Percentiles rank a stretch among this genome's conserved stretches.
These are phyloP conservation scores for Flaveria brownii DNA, from an alignment of 129 eudicot genomes.

Conservation along the genomic window DNA sequence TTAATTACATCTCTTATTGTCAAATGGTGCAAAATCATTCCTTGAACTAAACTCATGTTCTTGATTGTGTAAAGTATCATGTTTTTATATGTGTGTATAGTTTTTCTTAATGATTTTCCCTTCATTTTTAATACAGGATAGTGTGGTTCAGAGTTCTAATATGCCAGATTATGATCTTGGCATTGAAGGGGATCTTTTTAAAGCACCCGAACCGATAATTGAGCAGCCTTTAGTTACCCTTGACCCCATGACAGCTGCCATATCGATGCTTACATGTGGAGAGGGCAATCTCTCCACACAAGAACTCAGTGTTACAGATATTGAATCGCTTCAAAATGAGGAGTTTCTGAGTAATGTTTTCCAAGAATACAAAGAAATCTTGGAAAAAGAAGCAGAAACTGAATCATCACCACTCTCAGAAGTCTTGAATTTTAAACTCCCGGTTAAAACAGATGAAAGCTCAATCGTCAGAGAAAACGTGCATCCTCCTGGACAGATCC, in stretches of 20 bases:
- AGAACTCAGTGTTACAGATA: conserved; percentile 55
- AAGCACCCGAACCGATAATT: conserved; percentile 68
- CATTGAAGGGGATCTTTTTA: conserved; percentile 89
- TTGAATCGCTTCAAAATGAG: conserved; percentile 59
- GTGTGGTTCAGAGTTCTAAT: conserved; percentile 48
- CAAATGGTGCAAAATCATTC: neutral
- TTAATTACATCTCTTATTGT: neutral
- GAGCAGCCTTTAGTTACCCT: conserved; percentile 57
- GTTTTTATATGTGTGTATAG: neutral
- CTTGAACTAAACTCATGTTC: conserved; percentile 20
- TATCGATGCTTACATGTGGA: conserved; percentile 57
- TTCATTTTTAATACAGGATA: conserved; percentile 26
- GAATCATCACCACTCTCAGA: conserved; percentile 59
- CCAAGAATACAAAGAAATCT: conserved; percentile 66
- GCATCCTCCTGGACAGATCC: conserved; percentile 50
- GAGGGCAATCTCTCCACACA: conserved; percentile 33
- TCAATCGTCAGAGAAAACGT: conserved; percentile 37
- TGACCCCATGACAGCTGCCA: conserved; percentile 28
- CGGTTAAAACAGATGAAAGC: conserved; percentile 40
- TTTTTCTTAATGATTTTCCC: conserved; percentile 11
- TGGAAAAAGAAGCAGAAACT: conserved; percentile 65
- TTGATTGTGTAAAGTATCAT: conserved; percentile 19
- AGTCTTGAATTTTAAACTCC: conserved; percentile 49
- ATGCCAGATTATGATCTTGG: conserved; percentile 81
- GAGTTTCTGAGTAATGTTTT: conserved; percentile 69